These are phyloP conservation scores for Pulveroboletus frians DNA, from an alignment of 768 basidiomycete genomes.

Conservation along the genomic window DNA sequence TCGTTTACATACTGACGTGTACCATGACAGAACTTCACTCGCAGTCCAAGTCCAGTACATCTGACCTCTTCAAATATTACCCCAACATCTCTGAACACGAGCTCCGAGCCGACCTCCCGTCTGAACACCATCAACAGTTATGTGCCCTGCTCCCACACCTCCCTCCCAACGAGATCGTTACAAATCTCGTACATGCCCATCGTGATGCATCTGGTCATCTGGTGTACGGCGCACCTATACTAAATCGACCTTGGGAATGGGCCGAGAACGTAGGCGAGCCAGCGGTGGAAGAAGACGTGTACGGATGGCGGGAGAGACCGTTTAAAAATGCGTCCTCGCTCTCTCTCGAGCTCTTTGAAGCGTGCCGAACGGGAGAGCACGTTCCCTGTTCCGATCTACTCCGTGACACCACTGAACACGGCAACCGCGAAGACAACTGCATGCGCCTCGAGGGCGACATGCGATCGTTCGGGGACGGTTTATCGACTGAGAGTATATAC, in stretches of 20 bases:
- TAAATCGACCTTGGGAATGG: slow-evolving; percentile 86
- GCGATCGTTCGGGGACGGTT: slow-evolving; percentile 61
- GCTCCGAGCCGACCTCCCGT: slow-evolving; percentile 51
- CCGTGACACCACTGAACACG: slow-evolving; percentile 1
- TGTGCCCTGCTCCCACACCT: slow-evolving; percentile 53
- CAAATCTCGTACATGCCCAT: slow-evolving; percentile 55
- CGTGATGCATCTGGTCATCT: slow-evolving; percentile 50
- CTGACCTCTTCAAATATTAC: slow-evolving; percentile 63
- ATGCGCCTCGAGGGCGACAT: slow-evolving; percentile 39
- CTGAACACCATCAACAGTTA: slow-evolving; percentile 53
- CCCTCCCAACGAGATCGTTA: slow-evolving; percentile 45
- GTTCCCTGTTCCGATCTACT: slow-evolving; percentile 10
- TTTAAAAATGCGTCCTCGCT: slow-evolving; percentile 68
- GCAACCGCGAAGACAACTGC: slow-evolving; percentile 18
- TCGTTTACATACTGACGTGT: not conserved
- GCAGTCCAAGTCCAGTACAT: slow-evolving; percentile 46
- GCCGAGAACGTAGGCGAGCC: slow-evolving; percentile 62
- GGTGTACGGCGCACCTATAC: slow-evolving; percentile 47
- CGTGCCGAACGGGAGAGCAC: slow-evolving; percentile 61
- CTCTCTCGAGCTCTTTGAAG: slow-evolving; percentile 66
- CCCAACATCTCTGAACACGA: slow-evolving; percentile 47
- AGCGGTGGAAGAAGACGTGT: slow-evolving; percentile 39
- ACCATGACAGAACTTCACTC: slow-evolving; percentile 50
- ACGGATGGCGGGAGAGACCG: slow-evolving; percentile 38
- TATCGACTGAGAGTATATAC: slow-evolving; percentile 60